These are phyloP conservation scores for Zygnema circumcarinatum DNA, from an alignment of 139 green algal genomes.

Conservation along the genomic window DNA sequence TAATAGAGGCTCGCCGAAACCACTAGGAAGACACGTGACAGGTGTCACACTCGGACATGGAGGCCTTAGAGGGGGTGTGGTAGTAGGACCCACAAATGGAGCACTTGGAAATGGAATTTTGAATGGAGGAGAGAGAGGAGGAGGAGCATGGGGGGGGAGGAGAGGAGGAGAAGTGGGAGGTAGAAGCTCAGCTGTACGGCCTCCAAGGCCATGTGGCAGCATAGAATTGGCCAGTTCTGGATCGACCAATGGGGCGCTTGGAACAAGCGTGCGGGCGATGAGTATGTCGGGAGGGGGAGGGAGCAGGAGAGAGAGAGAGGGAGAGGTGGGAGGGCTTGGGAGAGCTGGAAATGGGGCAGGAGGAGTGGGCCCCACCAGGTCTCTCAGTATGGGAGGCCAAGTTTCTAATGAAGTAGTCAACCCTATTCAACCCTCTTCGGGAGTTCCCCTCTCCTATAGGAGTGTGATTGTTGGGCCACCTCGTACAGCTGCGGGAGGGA, in stretches of 20 bases:
- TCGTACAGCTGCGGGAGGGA: neutral
- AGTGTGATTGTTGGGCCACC: neutral
- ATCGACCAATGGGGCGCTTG: neutral
- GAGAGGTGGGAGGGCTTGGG: neutral
- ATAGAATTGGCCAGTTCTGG: neutral
- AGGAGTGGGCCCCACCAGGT: neutral
- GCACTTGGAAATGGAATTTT: neutral
- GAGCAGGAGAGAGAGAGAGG: neutral
- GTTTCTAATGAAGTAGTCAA: neutral
- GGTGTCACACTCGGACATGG: too few species aligned
- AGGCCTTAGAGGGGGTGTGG: too few species aligned
- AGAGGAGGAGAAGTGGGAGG: neutral
- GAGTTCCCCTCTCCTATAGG: neutral
- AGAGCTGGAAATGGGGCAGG: neutral
- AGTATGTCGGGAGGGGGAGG: neutral
- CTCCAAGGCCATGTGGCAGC: neutral
- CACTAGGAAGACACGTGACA: too few species aligned
- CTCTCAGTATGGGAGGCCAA: neutral
- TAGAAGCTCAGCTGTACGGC: neutral
- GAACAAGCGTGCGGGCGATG: neutral
- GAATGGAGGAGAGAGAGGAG: neutral
- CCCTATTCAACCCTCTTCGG: too few species aligned
- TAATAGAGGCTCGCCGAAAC: too few species aligned
- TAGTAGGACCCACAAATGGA: too few species aligned
- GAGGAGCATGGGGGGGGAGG: neutral